phyloP scores from a whole-genome alignment of 768 basidiomycete genomes.

The Gymnopilus dilepis region DNA sequence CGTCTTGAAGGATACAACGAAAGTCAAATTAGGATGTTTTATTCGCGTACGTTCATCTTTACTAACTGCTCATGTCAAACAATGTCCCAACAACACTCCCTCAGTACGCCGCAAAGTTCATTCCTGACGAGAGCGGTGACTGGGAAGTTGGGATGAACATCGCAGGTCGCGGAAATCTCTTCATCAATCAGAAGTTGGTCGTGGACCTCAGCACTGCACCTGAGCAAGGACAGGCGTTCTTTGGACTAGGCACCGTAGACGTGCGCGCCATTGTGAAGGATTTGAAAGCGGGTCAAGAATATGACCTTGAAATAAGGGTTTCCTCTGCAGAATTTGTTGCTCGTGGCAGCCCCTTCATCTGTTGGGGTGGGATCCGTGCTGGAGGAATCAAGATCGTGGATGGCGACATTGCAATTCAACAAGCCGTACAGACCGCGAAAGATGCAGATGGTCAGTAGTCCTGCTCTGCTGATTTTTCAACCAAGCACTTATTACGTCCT shows the following conservation, averaged over 20 bases:
- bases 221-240: conserved; percentile 43
- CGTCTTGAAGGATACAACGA: conserved; percentile 36
- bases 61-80: neutral
- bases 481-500: neutral
- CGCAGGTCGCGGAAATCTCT: conserved; percentile 53
- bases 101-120: conserved; percentile 49
- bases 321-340: conserved; percentile 39
- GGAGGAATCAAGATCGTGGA: conserved; percentile 40
- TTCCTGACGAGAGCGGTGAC: conserved; percentile 56
- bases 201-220: conserved; percentile 51
- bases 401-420: conserved; percentile 44
- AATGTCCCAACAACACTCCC: neutral
- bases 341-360: conserved; percentile 38
- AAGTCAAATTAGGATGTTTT: conserved; percentile 48
- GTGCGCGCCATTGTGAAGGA: conserved; percentile 38
- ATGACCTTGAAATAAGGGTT: conserved; percentile 46
- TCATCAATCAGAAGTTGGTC: conserved; percentile 51
- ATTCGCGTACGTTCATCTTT: conserved; percentile 40
- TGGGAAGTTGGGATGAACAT: conserved; percentile 54
- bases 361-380: conserved; percentile 46
- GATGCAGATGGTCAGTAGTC: conserved; percentile 42
- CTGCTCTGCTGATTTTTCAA: neutral
- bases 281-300: conserved; percentile 46
- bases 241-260: conserved; percentile 49
- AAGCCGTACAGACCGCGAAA: conserved; percentile 45